A percentile compares a stretch with the other conserved stretches of the same genome.
phyloP scores from a whole-genome alignment of 148 eudicot species.

The Silene latifolia region DNA sequence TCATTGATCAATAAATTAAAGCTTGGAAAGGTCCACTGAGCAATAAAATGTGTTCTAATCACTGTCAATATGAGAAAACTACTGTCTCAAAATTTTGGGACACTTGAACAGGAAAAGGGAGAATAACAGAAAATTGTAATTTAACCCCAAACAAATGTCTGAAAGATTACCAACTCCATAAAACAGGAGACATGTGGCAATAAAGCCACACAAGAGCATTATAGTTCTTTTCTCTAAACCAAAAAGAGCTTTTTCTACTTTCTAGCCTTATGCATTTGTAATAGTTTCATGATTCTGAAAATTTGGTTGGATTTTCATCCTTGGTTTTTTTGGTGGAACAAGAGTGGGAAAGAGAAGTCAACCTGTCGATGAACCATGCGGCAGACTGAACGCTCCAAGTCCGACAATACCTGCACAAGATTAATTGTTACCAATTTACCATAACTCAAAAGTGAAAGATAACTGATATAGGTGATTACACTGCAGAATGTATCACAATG shows the following conservation, averaged over 20 bases:
- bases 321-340: not conserved
- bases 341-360: not conserved
- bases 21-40: not conserved
- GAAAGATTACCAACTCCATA: not conserved
- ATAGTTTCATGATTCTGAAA: not conserved
- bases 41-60: not conserved
- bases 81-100: not conserved
- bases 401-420: constrained; percentile 78
- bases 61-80: not conserved
- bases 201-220: not conserved
- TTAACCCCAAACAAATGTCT: not conserved
- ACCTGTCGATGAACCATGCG: constrained; percentile 94
- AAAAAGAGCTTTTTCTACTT: not conserved
- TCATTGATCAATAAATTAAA: too few species aligned
- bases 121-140: not conserved
- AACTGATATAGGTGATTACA: not conserved
- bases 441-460: not conserved
- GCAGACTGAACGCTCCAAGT: constrained; percentile 97
- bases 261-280: not conserved
- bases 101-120: not conserved
- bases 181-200: not conserved
- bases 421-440: not conserved
- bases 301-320: not conserved
- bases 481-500: not conserved
- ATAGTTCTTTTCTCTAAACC: not conserved